phyloP scores from a whole-genome alignment of 192 early-diverging fungal genomes.

The Rhizoclosmatium globosum region DNA sequence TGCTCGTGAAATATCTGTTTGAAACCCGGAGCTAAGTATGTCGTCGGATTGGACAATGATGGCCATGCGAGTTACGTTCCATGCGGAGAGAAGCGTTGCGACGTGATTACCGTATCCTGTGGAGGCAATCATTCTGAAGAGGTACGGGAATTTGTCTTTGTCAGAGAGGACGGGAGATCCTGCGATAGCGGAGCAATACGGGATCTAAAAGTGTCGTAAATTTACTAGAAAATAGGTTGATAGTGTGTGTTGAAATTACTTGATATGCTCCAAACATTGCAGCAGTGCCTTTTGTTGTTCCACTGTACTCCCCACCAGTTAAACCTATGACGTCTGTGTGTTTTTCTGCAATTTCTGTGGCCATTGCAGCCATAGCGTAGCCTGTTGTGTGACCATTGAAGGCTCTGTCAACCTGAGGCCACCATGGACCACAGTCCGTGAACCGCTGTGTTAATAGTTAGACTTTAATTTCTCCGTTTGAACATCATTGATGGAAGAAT shows the following conservation, averaged over 20 bases:
- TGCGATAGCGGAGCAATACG: neutral
- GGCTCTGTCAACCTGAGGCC: neutral
- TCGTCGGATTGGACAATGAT: neutral
- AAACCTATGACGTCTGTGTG: conserved; percentile 5
- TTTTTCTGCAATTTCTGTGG: neutral
- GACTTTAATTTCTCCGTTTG: too few species aligned
- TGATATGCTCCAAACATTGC: neutral
- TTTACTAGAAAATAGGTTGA: neutral
- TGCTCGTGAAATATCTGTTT: neutral
- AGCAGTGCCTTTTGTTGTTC: neutral
- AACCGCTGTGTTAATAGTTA: neutral
- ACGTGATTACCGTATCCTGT: neutral
- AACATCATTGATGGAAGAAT: too few species aligned
- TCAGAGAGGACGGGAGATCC: neutral
- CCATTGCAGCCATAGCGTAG: too few species aligned
- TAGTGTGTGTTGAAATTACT: neutral
- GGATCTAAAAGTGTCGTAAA: neutral
- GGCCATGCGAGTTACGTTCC: neutral
- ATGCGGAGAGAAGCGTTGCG: neutral
- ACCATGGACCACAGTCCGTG: neutral
- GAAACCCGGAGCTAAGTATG: neutral
- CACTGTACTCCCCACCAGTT: neutral
- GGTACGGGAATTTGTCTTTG: conserved; percentile 2
- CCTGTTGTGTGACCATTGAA: neutral
- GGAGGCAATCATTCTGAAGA: neutral